Conservation (phyloP, 164 flowering plant genomes). For the Vitis rotundifolia region DNA sequence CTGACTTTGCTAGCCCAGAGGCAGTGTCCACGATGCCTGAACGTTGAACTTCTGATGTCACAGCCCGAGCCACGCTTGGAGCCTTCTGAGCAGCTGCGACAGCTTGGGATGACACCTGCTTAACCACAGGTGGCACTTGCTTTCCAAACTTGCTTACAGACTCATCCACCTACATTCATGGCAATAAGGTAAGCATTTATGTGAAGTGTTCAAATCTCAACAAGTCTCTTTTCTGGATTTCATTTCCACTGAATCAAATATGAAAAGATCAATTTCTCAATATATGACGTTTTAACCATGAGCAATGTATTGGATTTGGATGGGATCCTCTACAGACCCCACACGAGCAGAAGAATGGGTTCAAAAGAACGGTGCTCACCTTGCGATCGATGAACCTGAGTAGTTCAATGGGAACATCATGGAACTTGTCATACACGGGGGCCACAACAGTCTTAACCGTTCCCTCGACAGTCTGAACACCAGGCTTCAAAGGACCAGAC, state of each 20-base stretch:
- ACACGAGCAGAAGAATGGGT: neutral
- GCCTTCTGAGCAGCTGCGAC: slow-evolving; percentile 36
- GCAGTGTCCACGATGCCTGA: slow-evolving; percentile 34
- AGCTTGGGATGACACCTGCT: slow-evolving; percentile 38
- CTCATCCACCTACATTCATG: slow-evolving; percentile 31
- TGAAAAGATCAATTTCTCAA: neutral
- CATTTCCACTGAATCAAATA: neutral
- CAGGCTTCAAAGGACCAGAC: slow-evolving; percentile 53
- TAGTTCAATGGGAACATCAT: slow-evolving; percentile 35
- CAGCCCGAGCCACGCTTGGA: slow-evolving; percentile 30
- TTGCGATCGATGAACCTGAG: slow-evolving; percentile 47
- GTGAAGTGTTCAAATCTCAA: neutral
- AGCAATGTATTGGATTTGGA: neutral
- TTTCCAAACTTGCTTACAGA: slow-evolving; percentile 34
- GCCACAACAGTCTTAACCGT: slow-evolving; percentile 39
- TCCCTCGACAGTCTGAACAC: slow-evolving; percentile 48
- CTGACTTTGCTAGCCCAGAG: slow-evolving; percentile 31
- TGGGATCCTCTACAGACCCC: neutral
- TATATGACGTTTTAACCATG: neutral
- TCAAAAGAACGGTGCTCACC: slow-evolving; percentile 17
- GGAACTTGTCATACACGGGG: slow-evolving; percentile 40
- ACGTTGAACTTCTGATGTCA: slow-evolving; percentile 33
- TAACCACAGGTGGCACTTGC: slow-evolving; percentile 29
- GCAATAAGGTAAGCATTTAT: neutral
- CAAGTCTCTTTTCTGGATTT: neutral